phyloP scores from a whole-genome alignment of 176 grass and related monocot species.

The Areca catechu region DNA sequence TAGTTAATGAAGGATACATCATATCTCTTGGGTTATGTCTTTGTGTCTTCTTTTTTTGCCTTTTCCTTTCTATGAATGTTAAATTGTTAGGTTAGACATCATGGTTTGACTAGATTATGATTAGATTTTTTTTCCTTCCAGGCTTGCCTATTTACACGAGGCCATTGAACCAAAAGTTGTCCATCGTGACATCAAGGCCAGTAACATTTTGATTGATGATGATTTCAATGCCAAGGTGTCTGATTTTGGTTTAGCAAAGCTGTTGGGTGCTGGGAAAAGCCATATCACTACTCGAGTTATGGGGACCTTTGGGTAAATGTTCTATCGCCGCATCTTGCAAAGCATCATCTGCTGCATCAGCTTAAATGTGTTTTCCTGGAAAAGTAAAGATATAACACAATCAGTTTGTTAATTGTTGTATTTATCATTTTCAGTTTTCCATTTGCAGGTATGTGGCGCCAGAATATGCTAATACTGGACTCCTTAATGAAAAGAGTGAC shows the following conservation, averaged over 20 bases:
- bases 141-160: slow-evolving; percentile 18
- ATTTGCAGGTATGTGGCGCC: slow-evolving; percentile 14
- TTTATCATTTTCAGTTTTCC: not conserved
- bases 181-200: slow-evolving; percentile 18
- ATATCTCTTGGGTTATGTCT: too few relatives aligned
- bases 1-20: too few relatives aligned
- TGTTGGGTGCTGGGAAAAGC: slow-evolving; percentile 15
- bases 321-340: not conserved
- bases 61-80: too few relatives aligned
- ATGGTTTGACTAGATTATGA: too few relatives aligned
- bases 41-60: too few relatives aligned
- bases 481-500: slow-evolving; percentile 18
- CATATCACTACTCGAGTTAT: slow-evolving; percentile 15
- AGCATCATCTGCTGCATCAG: not conserved
- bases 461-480: slow-evolving; percentile 16
- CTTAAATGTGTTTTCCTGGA: not conserved
- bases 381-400: not conserved
- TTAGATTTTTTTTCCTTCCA: not conserved
- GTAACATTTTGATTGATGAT: slow-evolving; percentile 18
- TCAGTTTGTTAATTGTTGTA: not conserved
- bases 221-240: slow-evolving; percentile 20
- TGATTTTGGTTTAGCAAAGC: slow-evolving; percentile 21
- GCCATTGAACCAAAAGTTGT: slow-evolving; percentile 19
- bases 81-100: too few relatives aligned
- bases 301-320: slow-evolving; percentile 20